Evolutionary conservation across 352 stramenopile genomes (phyloP), one percentile per base, ranked within the genome.

Genomic region (Pythium dissimile): DNA sequence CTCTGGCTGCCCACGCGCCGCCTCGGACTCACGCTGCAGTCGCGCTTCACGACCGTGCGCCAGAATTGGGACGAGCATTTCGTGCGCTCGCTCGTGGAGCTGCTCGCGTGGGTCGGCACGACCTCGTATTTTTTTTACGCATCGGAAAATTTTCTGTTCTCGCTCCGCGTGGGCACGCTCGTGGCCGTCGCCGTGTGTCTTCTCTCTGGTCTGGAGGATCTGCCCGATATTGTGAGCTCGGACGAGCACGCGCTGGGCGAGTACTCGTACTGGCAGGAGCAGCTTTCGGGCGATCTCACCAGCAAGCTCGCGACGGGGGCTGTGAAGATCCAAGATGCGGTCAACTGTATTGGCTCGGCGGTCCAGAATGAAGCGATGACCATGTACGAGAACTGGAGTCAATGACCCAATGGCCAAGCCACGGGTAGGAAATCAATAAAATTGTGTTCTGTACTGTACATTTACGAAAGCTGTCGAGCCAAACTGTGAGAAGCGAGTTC

Each of bases 1-100:
- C 71, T 93, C 1, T 93, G 79, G 84, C 63, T 91, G 30, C 83
- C 83, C 0, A 90, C 83, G 5, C 75, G 83, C 42, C 80, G 75
- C 28, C 56, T 89, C 21, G 80, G 83, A 4, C 57, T 91, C 30
- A 93, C 77, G 44, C 58, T 91, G 28, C 83, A 93, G 64, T 89
- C 77, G 26, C 77, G 80, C 20, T 91, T 87, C 57, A 91, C 80
- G 2, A 63, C 77, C 31, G 70, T 86, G 16, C 39, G 28, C 21
- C 48, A 70, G 26, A 89, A 91, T 62, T 93, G 83, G 83, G 45
- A 67, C n/a, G 62, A 83, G 1, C 70, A 89, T 34, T 54, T 39
- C 0, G 4, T 64, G 20, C 80, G 83, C 3, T 91, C 80, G 16
- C 50, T 86, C 3, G 49, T 75, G 4, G 80, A 91, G 71, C 68